Base-by-base conservation (phyloP, 1,284 basidiomycete species). In the Fomitiporia mediterranea region DNA sequence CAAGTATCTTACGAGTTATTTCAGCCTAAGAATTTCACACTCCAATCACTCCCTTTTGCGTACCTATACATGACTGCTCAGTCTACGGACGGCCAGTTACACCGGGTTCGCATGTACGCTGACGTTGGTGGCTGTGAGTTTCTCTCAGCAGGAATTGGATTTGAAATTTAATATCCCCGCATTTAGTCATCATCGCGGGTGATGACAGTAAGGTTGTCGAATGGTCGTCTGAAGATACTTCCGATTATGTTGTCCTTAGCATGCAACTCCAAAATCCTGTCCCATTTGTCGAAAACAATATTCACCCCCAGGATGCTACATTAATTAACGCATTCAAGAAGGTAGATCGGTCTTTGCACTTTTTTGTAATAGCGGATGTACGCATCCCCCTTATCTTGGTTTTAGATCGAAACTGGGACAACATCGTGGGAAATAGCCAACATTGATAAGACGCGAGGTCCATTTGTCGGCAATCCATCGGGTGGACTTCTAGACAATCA, bases 241-340 rank as follows among this genome's bases (percentile, higher is more conserved):
- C 55, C n/a, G 46, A 55, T 17, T 58, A 65, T 19, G 61, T 65
- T 38, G 68, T 66, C 47, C 68, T 72, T 53, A 61, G 67, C 17
- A 63, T 70, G 5, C 51, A 62, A 9, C 59, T 70, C 2, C 51
- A 60, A 40, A 21, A 40, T 21, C 2, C 47, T 64, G 1, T 67
- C 65, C 13, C 43, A 62, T 4, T 68, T 69, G 55, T 59, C 46
- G 7, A 70, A 71, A 56, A 59, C 58, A 17, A 58, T 57, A 13
- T 70, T 71, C 40, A 64, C 68, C 5, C 69, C 70, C 13, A 65
- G 72, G 46, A 72, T 76, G 53, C 68, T 66, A 1, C 66, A 66
- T 1, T 66, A 70, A 0, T 72, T 69, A 59, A 70, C 71, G 53
- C 68, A 68, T 1, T 64, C 67, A 6, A 50, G 59, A 17, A 62